These are phyloP conservation scores for Fusarium continuum DNA, from an alignment of 2,329 filamentous ascomycete genomes.

Conservation along the genomic window DNA sequence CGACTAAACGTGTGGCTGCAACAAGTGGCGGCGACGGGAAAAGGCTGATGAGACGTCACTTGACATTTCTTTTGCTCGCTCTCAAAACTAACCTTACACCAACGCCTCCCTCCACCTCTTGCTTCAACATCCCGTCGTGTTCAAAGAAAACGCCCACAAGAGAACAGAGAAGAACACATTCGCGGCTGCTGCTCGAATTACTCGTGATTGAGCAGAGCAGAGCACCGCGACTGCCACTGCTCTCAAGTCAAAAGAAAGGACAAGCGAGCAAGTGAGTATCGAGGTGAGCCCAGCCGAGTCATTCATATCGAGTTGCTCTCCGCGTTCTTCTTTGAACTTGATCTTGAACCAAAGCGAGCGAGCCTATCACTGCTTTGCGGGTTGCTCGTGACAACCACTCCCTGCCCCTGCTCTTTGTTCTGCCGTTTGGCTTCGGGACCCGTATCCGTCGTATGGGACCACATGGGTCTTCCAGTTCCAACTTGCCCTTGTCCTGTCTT, in stretches of 20 bases:
- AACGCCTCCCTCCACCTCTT: constrained; percentile 25
- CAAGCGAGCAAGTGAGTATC: constrained; percentile 40
- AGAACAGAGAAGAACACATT: constrained; percentile 24
- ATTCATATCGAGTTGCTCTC: constrained; percentile 46
- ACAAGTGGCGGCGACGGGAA: background rate
- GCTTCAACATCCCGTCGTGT: constrained; percentile 17
- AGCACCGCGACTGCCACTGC: constrained; percentile 24
- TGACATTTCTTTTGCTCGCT: constrained; percentile 31
- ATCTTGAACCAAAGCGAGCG: constrained; percentile 27
- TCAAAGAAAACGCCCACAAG: constrained; percentile 21
- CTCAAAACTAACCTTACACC: constrained; percentile 31
- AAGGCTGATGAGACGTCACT: constrained; percentile 20
- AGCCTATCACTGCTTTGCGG: constrained; percentile 39
- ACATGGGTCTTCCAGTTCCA: constrained; percentile 37
- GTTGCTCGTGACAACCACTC: constrained; percentile 47
- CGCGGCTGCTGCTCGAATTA: constrained; percentile 18
- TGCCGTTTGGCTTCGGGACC: constrained; percentile 14
- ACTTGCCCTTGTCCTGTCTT: constrained; percentile 34
- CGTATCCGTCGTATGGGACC: constrained; percentile 35
- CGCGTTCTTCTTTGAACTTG: constrained; percentile 36
- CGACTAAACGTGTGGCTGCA: constrained; percentile 21
- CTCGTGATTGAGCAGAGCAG: constrained; percentile 10
- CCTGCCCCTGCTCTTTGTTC: constrained; percentile 31
- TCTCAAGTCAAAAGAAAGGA: constrained; percentile 26
- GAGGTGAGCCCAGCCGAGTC: constrained; percentile 47